Percentiles rank a stretch among this genome's conserved stretches.
These are phyloP conservation scores for Nakazawaea siamensis DNA, from an alignment of 805 yeast species.

Conservation along the genomic window DNA sequence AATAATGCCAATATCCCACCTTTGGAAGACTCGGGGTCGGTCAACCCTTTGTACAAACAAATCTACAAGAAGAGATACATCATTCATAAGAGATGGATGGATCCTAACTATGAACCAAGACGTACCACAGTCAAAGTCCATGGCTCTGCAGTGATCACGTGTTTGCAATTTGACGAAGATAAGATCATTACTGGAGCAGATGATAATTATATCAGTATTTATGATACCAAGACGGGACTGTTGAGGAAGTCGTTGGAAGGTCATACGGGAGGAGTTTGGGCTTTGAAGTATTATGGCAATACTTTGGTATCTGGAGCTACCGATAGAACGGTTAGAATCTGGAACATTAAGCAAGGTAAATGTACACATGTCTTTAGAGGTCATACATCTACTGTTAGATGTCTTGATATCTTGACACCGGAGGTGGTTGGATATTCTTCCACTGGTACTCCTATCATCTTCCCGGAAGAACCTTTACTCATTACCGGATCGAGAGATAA, in stretches of 20 bases:
- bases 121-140: slow-evolving; percentile 61
- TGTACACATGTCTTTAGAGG: slow-evolving; percentile 92
- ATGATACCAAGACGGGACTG: slow-evolving; percentile 67
- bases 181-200: slow-evolving; percentile 90
- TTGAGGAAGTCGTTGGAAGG: slow-evolving; percentile 60
- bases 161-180: slow-evolving; percentile 87
- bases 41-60: slow-evolving; percentile 34
- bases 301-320: slow-evolving; percentile 91
- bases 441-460: slow-evolving; percentile 44
- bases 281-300: slow-evolving; percentile 76
- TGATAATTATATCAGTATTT: slow-evolving; percentile 73
- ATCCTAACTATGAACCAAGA: slow-evolving; percentile 59
- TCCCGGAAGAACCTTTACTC: slow-evolving; percentile 60
- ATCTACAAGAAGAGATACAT: slow-evolving; percentile 52
- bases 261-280: slow-evolving; percentile 99
- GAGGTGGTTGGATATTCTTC: slow-evolving; percentile 54
- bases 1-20: slow-evolving; percentile 9
- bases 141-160: slow-evolving; percentile 77
- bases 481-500: slow-evolving; percentile 86
- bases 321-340: slow-evolving; percentile 86
- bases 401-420: slow-evolving; percentile 76
- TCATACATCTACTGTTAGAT: slow-evolving; percentile 88
- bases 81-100: slow-evolving; percentile 72
- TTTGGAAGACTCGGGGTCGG: slow-evolving; percentile 16
- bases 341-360: slow-evolving; percentile 79